Percentiles rank a stretch among this genome's conserved stretches.
Evolutionary conservation across 495 filamentous ascomycete species (phyloP).

Genomic region (Xylaria curta): DNA sequence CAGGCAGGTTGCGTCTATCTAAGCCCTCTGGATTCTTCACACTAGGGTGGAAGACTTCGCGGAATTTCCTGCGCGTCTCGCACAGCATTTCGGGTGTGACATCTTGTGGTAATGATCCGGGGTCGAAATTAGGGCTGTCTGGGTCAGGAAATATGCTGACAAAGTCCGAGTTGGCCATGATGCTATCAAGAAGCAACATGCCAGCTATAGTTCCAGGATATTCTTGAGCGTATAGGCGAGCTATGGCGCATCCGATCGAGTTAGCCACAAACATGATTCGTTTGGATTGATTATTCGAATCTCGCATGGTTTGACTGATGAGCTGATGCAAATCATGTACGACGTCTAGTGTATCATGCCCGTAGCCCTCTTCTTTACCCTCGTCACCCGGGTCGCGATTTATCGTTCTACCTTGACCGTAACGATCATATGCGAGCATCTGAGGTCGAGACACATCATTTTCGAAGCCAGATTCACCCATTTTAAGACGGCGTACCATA

Average conservation of each 20-base stretch:
- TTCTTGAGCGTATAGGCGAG: conserved; percentile 59
- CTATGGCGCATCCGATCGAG: conserved; percentile 66
- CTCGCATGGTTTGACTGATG: conserved; percentile 46
- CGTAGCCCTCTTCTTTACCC: conserved; percentile 50
- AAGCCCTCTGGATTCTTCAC: conserved; percentile 63
- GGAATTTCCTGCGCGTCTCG: conserved; percentile 49
- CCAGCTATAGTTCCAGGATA: conserved; percentile 55
- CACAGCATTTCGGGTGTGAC: conserved; percentile 55
- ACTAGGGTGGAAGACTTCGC: conserved; percentile 57
- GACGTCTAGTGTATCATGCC: conserved; percentile 58
- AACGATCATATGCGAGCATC: conserved; percentile 69
- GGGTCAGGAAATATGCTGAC: conserved; percentile 66
- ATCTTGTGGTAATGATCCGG: conserved; percentile 46
- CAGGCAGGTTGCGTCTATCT: conserved; percentile 54
- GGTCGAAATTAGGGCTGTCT: conserved; percentile 55
- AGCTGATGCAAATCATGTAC: conserved; percentile 61
- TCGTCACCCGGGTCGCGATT: conserved; percentile 61
- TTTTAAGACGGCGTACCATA: conserved; percentile 29
- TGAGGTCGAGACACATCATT: conserved; percentile 42
- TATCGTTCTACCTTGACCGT: conserved; percentile 63
- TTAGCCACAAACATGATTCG: conserved; percentile 60
- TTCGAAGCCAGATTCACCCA: conserved; percentile 24
- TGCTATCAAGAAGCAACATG: conserved; percentile 65
- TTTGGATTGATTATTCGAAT: conserved; percentile 5
- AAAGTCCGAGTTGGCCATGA: conserved; percentile 67